A percentile compares a stretch with the other conserved stretches of the same genome.
Evolutionary conservation across 495 filamentous ascomycete genomes (phyloP).

Genomic region (Talaromyces nanjingensis): DNA sequence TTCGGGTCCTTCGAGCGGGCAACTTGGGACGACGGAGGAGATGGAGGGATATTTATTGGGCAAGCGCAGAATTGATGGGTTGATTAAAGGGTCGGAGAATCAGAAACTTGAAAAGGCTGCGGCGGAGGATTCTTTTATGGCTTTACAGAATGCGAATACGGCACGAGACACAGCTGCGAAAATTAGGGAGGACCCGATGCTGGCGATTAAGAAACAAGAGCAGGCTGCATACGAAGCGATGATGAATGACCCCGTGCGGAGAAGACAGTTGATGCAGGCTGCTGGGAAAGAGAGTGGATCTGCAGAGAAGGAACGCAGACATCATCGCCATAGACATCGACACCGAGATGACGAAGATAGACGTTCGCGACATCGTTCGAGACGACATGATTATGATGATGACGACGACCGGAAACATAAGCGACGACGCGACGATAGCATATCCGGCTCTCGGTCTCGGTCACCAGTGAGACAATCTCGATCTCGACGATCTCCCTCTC

Average conservation of each 20-base stretch:
- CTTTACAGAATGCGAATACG: conserved; percentile 52
- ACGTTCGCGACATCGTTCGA: conserved; percentile 46
- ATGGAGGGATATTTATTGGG: conserved; percentile 91
- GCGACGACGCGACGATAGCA: conserved; percentile 18
- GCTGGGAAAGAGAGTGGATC: conserved; percentile 35
- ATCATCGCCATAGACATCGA: conserved; percentile 46
- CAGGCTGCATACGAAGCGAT: conserved; percentile 83
- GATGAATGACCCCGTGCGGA: conserved; percentile 75
- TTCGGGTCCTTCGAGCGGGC: conserved; percentile 71
- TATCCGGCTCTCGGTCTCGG: conserved; percentile 24
- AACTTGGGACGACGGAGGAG: conserved; percentile 78
- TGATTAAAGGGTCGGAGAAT: conserved; percentile 78
- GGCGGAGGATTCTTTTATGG: conserved; percentile 56
- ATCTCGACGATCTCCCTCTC: conserved; percentile 17
- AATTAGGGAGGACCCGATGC: conserved; percentile 79
- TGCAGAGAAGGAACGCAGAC: conserved; percentile 42
- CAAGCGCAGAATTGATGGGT: conserved; percentile 76
- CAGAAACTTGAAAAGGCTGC: conserved; percentile 78
- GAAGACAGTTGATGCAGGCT: conserved; percentile 59
- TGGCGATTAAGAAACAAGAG: conserved; percentile 88
- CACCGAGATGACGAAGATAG: conserved; percentile 44
- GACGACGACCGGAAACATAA: conserved; percentile 19
- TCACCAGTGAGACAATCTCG: conserved; percentile 21
- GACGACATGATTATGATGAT: conserved; percentile 22
- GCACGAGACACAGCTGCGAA: conserved; percentile 73